A percentile compares a stretch with the other conserved stretches of the same genome.
phyloP scores from a whole-genome alignment of 352 stramenopile species.

The Poterioochromonas sp. region DNA sequence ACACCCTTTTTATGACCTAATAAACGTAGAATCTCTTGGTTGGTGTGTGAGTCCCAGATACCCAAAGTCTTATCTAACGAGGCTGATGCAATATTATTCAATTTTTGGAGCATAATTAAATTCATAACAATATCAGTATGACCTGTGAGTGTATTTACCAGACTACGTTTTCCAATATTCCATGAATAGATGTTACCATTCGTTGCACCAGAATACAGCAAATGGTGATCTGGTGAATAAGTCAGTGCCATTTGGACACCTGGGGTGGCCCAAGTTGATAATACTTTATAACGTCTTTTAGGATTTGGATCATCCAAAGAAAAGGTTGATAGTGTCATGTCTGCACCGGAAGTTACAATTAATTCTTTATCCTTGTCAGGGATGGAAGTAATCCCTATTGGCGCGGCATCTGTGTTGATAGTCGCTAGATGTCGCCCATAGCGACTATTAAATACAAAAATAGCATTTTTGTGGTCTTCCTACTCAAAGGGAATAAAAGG shows the following conservation, averaged over 20 bases:
- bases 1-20: slow-evolving; percentile 46
- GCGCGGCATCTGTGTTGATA: slow-evolving; percentile 29
- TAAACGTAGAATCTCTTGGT: slow-evolving; percentile 39
- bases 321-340: slow-evolving; percentile 44
- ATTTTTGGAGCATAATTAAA: slow-evolving; percentile 40
- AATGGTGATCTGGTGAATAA: slow-evolving; percentile 34
- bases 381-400: slow-evolving; percentile 39
- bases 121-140: slow-evolving; percentile 44
- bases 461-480: slow-evolving; percentile 31
- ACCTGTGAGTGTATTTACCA: slow-evolving; percentile 30
- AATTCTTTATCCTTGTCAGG: slow-evolving; percentile 33
- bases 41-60: slow-evolving; percentile 46
- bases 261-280: slow-evolving; percentile 40
- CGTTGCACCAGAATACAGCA: slow-evolving; percentile 43
- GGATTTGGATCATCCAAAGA: slow-evolving; percentile 41
- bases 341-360: slow-evolving; percentile 43
- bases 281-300: slow-evolving; percentile 42
- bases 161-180: slow-evolving; percentile 32
- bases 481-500: not conserved
- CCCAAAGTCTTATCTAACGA: slow-evolving; percentile 44
- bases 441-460: slow-evolving; percentile 3
- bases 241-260: slow-evolving; percentile 43
- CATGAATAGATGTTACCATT: slow-evolving; percentile 43
- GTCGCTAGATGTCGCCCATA: not conserved
- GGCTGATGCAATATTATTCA: slow-evolving; percentile 46